phyloP scores from a whole-genome alignment of 2,329 filamentous ascomycete genomes.

The Nemania bipapillata region DNA sequence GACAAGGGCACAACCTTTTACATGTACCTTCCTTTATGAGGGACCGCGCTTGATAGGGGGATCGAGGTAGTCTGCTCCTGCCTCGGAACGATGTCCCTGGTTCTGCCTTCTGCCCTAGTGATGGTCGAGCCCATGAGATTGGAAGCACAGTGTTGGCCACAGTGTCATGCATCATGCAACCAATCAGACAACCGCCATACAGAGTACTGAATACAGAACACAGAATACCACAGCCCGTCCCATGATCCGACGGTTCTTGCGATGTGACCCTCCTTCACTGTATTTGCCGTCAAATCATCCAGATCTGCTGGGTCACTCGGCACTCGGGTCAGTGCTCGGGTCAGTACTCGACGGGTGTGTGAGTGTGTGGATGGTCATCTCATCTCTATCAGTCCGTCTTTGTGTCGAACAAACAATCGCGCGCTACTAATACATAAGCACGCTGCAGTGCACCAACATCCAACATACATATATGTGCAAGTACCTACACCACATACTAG shows the following conservation, averaged over 20 bases:
- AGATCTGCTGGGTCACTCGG: constrained; percentile 30
- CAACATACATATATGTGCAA: no score
- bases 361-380: constrained; percentile 12
- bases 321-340: constrained; percentile 9
- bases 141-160: constrained; percentile 36
- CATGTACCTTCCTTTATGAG: constrained; percentile 32
- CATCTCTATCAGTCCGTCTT: not conserved
- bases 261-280: constrained; percentile 9
- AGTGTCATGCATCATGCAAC: constrained; percentile 26
- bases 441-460: no score
- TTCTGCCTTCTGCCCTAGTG: not conserved
- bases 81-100: constrained; percentile 27
- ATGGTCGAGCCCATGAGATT: constrained; percentile 30
- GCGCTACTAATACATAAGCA: not conserved
- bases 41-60: constrained; percentile 34
- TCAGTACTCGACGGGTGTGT: constrained; percentile 4
- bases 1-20: constrained; percentile 25
- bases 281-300: constrained; percentile 32
- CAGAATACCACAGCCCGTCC: no score
- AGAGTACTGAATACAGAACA: no score
- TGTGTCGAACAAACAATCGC: not conserved
- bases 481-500: no score
- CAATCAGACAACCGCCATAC: constrained; percentile 15
- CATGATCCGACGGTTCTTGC: constrained; percentile 26
- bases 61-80: constrained; percentile 11